Evolutionary conservation across 371 early-diverging fungal genomes (phyloP).

Genomic region (Synchytrium microbalum): DNA sequence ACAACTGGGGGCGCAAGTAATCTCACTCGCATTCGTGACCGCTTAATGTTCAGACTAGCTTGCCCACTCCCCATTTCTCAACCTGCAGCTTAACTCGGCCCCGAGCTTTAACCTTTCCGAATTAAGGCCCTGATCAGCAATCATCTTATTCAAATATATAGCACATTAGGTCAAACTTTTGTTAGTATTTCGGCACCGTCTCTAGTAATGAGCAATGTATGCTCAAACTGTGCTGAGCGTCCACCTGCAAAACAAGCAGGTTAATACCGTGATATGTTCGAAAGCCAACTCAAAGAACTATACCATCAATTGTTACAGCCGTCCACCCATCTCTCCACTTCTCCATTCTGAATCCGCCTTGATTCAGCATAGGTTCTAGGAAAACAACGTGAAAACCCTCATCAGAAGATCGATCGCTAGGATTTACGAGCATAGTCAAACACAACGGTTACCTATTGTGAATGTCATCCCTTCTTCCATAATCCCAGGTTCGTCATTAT

Average conservation of each 20-base stretch:
- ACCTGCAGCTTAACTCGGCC: too few species aligned
- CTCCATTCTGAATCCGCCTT: constrained; percentile 59
- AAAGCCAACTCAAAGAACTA: constrained; percentile 12
- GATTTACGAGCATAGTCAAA: constrained; percentile 3
- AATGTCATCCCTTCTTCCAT: constrained; percentile 76
- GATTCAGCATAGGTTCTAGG: constrained; percentile 69
- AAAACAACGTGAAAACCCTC: neutral
- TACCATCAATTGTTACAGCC: constrained; percentile 65
- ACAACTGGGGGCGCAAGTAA: too few species aligned
- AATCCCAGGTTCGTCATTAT: constrained; percentile 48
- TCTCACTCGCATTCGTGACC: too few species aligned
- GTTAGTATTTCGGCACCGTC: constrained; percentile 69
- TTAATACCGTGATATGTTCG: neutral
- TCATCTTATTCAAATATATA: too few species aligned
- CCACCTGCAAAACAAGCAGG: constrained; percentile 27
- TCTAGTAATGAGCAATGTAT: constrained; percentile 55
- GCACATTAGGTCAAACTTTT: neutral
- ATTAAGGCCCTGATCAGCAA: too few species aligned
- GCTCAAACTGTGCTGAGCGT: constrained; percentile 83
- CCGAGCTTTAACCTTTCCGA: too few species aligned
- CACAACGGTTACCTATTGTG: constrained; percentile 52
- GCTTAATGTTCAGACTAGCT: too few species aligned
- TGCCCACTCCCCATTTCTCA: too few species aligned
- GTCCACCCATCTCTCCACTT: constrained; percentile 91
- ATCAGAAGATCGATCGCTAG: constrained; percentile 3